phyloP scores from a whole-genome alignment of 176 grass and related monocot genomes.

The Musa beccarii region DNA sequence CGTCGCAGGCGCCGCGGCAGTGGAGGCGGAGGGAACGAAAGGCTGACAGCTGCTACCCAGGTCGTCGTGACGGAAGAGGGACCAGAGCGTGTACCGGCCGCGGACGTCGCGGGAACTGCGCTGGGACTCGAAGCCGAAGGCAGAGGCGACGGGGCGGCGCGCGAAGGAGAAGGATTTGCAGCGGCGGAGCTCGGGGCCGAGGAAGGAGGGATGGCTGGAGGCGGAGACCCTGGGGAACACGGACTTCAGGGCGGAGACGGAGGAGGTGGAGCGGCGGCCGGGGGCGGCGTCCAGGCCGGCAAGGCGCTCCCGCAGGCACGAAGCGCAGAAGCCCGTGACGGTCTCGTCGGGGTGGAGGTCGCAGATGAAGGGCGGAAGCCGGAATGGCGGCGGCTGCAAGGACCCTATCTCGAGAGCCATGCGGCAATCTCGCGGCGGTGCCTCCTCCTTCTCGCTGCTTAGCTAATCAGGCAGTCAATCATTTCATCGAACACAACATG shows the following conservation, averaged over 20 bases:
- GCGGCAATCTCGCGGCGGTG: too few species aligned
- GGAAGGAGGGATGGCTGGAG: slow-evolving; percentile 3
- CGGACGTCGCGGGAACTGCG: slow-evolving; percentile 65
- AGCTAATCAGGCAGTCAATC: neutral
- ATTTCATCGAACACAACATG: neutral
- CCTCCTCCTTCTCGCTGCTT: too few species aligned
- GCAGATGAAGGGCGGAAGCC: slow-evolving; percentile 48
- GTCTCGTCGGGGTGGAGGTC: slow-evolving; percentile 76
- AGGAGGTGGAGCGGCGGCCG: slow-evolving; percentile 36
- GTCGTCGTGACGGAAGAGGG: slow-evolving; percentile 83
- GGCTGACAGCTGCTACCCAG: slow-evolving; percentile 40
- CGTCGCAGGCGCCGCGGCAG: slow-evolving; percentile 29
- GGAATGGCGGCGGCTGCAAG: slow-evolving; percentile 32
- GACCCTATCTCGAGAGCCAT: slow-evolving; percentile 8
- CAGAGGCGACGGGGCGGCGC: slow-evolving; percentile 19
- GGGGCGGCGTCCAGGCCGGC: slow-evolving; percentile 52
- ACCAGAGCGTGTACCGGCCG: slow-evolving; percentile 67
- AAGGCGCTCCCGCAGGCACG: slow-evolving; percentile 83
- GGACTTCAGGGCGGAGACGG: slow-evolving; percentile 64
- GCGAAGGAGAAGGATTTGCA: slow-evolving; percentile 75
- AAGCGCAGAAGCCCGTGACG: slow-evolving; percentile 71
- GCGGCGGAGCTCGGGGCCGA: slow-evolving; percentile 49
- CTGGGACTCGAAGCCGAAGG: slow-evolving; percentile 47
- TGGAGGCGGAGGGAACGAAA: slow-evolving; percentile 26
- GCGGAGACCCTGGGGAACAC: slow-evolving; percentile 51